These are phyloP conservation scores for Ciborinia camelliae DNA, from an alignment of 2,329 filamentous ascomycete genomes.

Conservation along the genomic window DNA sequence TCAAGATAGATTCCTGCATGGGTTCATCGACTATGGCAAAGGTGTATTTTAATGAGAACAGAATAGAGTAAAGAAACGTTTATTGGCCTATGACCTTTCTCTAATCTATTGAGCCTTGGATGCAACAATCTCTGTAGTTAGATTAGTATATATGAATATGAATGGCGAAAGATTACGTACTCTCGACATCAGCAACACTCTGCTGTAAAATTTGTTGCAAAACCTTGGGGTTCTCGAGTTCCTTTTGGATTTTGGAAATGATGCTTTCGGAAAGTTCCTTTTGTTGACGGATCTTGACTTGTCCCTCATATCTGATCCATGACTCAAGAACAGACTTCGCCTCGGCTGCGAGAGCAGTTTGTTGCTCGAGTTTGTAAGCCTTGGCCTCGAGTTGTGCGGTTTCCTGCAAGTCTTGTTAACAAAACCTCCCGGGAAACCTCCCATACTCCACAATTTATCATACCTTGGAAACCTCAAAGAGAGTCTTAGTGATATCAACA, in stretches of 20 bases:
- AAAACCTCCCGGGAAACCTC: neutral
- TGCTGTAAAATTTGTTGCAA: conserved; percentile 98
- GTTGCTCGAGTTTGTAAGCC: conserved; percentile 96
- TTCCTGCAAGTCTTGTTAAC: conserved; percentile 49
- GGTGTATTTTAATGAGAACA: conserved; percentile 49
- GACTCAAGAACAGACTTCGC: conserved; percentile 95
- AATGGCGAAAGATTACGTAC: conserved; percentile 51
- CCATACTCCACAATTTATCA: conserved; percentile 26
- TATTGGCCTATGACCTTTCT: conserved; percentile 26
- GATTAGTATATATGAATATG: conserved; percentile 38
- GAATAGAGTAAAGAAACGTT: conserved; percentile 49
- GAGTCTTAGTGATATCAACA: conserved; percentile 92
- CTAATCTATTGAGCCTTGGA: conserved; percentile 60
- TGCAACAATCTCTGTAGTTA: conserved; percentile 54
- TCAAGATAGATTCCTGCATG: neutral
- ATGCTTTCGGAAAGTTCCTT: conserved; percentile 87
- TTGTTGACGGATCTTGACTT: conserved; percentile 99
- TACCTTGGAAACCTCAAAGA: conserved; percentile 98
- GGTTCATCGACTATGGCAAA: conserved; percentile 55
- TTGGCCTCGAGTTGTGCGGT: conserved; percentile 93
- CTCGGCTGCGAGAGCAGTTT: conserved; percentile 85
- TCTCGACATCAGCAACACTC: conserved; percentile 93
- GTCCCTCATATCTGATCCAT: conserved; percentile 97
- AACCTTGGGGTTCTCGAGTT: conserved; percentile 95
- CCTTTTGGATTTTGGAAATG: conserved; percentile 98